Conservation (phyloP, 768 basidiomycete genomes). For the Lentinus brumalis region DNA sequence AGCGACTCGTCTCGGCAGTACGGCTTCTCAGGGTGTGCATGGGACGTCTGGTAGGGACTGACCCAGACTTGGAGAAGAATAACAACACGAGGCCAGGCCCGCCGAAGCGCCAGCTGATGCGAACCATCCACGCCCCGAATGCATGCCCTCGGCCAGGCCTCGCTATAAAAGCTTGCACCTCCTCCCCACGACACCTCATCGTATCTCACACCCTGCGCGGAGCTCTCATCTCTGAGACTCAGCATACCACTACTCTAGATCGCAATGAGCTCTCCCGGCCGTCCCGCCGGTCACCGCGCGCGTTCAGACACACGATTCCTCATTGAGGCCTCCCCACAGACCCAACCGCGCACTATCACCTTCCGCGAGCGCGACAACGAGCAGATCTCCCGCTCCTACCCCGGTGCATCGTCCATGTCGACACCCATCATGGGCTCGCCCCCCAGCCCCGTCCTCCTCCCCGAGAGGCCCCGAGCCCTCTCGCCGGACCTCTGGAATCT, state of each 20-base stretch:
- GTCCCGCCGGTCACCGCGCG: conserved; percentile 13
- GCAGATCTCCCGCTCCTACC: conserved; percentile 16
- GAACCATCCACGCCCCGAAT: conserved; percentile 9
- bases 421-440: conserved; percentile 9
- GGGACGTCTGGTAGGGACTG: not conserved
- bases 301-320: conserved; percentile 14
- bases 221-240: not conserved
- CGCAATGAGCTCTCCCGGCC: conserved; percentile 12
- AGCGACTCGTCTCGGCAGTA: too few species aligned
- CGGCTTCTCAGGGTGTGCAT: too few species aligned
- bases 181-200: conserved; percentile 4
- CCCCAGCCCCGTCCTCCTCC: conserved; percentile 15
- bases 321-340: conserved; percentile 7
- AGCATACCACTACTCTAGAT: not conserved
- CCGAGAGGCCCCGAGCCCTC: conserved; percentile 13
- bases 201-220: conserved; percentile 7
- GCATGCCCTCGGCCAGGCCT: conserved; percentile 18
- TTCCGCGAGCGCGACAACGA: conserved; percentile 12
- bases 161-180: conserved; percentile 13
- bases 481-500: conserved; percentile 19
- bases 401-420: conserved; percentile 11
- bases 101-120: conserved; percentile 18
- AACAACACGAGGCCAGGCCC: conserved; percentile 1
- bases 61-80: conserved; percentile 1
- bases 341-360: not conserved